Percentiles rank a stretch among this genome's conserved stretches.
phyloP scores from a whole-genome alignment of 2,329 filamentous ascomycete species.

The Neofusicoccum cordaticola region DNA sequence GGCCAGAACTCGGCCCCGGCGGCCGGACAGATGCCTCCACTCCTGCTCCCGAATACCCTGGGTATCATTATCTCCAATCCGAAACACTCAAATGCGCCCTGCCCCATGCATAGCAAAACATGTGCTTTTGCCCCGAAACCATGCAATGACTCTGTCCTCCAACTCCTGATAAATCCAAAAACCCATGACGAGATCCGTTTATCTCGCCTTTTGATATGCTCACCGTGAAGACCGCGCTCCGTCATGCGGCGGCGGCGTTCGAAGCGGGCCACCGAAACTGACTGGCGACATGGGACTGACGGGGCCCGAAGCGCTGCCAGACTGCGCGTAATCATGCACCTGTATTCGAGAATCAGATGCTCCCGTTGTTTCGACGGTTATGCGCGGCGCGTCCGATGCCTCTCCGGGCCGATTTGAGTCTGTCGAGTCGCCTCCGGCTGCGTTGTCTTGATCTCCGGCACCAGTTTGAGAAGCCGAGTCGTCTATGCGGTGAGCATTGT shows the following conservation, averaged over 20 bases:
- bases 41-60: slow-evolving; percentile 8
- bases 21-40: neutral
- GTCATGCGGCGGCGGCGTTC: neutral
- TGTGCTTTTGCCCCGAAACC: slow-evolving; percentile 5
- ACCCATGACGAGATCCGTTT: neutral
- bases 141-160: slow-evolving; percentile 5
- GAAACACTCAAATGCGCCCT: slow-evolving; percentile 5
- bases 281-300: neutral
- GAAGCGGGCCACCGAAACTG: neutral
- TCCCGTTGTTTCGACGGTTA: neutral
- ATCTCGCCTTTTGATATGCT: neutral
- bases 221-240: neutral
- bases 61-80: slow-evolving; percentile 14
- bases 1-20: neutral
- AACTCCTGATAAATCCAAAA: slow-evolving; percentile 11
- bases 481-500: neutral
- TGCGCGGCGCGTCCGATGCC: neutral
- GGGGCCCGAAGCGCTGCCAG: neutral
- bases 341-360: neutral
- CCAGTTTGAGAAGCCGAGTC: neutral
- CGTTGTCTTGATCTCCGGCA: neutral
- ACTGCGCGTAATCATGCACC: slow-evolving; percentile 3
- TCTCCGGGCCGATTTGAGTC: neutral
- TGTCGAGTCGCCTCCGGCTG: neutral
- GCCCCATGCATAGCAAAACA: slow-evolving; percentile 10